phyloP scores from a whole-genome alignment of 352 stramenopile genomes.

The Globisporangium rhizosaccharum region DNA sequence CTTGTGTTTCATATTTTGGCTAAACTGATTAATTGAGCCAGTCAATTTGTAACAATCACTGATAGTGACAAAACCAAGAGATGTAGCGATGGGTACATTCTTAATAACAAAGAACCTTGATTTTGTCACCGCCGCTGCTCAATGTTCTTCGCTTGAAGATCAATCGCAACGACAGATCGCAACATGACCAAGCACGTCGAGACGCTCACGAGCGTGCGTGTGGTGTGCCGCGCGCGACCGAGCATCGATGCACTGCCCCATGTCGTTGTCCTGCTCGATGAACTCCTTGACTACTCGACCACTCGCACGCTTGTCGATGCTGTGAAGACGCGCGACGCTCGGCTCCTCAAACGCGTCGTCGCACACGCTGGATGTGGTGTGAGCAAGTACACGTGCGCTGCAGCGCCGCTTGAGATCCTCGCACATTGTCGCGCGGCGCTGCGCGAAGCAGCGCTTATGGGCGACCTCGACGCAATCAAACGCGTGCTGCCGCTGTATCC shows the following conservation, averaged over 20 bases:
- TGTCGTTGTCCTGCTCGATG: slow-evolving; percentile 16
- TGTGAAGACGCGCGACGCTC: slow-evolving; percentile 6
- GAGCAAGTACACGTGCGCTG: slow-evolving; percentile 6
- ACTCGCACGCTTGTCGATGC: slow-evolving; percentile 18
- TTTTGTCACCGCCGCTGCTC: no score
- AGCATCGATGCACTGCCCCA: slow-evolving; percentile 26
- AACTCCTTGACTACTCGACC: slow-evolving; percentile 21
- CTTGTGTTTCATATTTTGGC: no score
- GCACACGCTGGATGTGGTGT: neutral
- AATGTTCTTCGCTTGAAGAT: no score
- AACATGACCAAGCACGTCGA: neutral
- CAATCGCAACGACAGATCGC: no score
- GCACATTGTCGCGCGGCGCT: slow-evolving; percentile 10
- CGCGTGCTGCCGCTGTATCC: slow-evolving; percentile 6
- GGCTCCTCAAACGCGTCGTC: slow-evolving; percentile 18
- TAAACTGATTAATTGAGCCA: no score
- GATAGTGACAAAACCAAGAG: no score
- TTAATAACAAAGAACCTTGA: no score
- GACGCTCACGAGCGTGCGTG: slow-evolving; percentile 11
- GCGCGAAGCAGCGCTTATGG: slow-evolving; percentile 6
- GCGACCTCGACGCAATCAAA: neutral
- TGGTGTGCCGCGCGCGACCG: slow-evolving; percentile 12
- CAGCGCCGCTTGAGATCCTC: slow-evolving; percentile 1
- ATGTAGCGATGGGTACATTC: no score
- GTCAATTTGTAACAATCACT: no score